Conservation (phyloP, 495 filamentous ascomycete genomes). For the Lasiosphaeria miniovina region DNA sequence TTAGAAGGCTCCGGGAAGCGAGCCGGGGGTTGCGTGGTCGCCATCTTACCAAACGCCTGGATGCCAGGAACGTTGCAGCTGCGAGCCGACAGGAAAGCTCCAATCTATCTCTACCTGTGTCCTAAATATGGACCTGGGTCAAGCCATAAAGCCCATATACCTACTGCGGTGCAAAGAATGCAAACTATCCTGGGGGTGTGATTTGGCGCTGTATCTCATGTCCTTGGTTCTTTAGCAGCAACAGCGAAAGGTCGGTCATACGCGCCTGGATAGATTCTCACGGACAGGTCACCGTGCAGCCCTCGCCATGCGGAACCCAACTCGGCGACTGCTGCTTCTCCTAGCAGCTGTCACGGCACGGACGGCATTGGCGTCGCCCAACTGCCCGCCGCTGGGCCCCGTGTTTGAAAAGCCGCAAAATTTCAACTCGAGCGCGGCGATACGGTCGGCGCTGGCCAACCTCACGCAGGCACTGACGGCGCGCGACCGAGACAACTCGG, state of each 20-base stretch:
- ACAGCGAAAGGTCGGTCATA: neutral
- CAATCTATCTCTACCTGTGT: neutral
- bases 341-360: slow-evolving; percentile 8
- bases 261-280: neutral
- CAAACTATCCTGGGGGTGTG: no score
- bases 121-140: no score
- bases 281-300: neutral
- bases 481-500: slow-evolving; percentile 30
- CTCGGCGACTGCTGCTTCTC: slow-evolving; percentile 7
- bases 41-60: neutral
- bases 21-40: neutral
- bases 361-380: slow-evolving; percentile 25
- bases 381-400: slow-evolving; percentile 50
- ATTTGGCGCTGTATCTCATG: neutral
- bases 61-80: neutral
- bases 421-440: slow-evolving; percentile 31
- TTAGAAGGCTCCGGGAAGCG: neutral
- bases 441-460: slow-evolving; percentile 37
- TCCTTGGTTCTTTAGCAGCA: neutral
- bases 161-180: no score
- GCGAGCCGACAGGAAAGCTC: neutral
- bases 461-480: slow-evolving; percentile 34
- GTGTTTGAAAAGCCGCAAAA: slow-evolving; percentile 44
- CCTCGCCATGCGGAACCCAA: slow-evolving; percentile 2
- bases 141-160: no score